Evolutionary conservation across 179 eudicot species (phyloP).

Genomic region (Silene noctiflora): DNA sequence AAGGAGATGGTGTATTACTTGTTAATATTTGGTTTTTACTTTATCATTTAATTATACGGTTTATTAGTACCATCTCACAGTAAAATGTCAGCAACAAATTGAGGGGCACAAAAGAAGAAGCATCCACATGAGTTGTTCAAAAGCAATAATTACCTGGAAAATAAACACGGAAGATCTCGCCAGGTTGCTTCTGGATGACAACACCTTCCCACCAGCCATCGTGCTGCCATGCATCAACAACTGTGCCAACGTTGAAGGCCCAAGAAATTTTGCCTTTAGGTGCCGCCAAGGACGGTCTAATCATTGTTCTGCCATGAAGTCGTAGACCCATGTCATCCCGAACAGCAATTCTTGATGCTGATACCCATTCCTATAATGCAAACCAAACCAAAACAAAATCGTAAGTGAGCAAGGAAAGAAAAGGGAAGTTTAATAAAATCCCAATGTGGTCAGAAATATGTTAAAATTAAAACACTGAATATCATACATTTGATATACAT

Average conservation of each 20-base stretch:
- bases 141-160: constrained; percentile 54
- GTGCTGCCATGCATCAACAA: constrained; percentile 90
- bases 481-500: too few species aligned
- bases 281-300: constrained; percentile 45
- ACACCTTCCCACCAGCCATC: constrained; percentile 99
- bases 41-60: too few species aligned
- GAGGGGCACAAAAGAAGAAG: too few species aligned
- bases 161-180: constrained; percentile 51
- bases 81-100: too few species aligned
- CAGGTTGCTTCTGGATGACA: constrained; percentile 48
- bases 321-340: constrained; percentile 58
- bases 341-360: constrained; percentile 53
- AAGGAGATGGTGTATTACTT: too few species aligned
- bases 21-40: too few species aligned
- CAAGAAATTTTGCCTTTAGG: constrained; percentile 25
- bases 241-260: constrained; percentile 40
- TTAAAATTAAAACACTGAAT: too few species aligned
- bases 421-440: background rate
- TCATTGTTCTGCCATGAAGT: constrained; percentile 47
- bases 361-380: constrained; percentile 68
- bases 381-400: background rate
- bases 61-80: too few species aligned
- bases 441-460: too few species aligned
- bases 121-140: background rate
- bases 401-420: background rate